A percentile compares a stretch with the other conserved stretches of the same genome.
These are phyloP conservation scores for Boletus mariae DNA, from an alignment of 1,284 basidiomycete genomes.

Conservation along the genomic window DNA sequence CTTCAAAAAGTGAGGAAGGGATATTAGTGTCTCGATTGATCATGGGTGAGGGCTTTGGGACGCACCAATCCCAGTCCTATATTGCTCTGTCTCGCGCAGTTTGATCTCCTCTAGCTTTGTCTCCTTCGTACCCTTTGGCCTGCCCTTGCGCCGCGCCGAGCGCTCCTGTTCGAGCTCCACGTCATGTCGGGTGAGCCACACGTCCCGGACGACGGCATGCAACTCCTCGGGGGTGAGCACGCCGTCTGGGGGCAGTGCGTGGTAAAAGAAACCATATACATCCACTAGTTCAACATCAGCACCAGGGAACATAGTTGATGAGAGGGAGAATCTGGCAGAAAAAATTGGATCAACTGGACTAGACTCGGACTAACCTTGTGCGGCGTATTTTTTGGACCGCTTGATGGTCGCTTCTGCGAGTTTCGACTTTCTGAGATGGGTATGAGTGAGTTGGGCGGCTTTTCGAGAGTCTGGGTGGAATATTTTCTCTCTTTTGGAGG, in stretches of 20 bases:
- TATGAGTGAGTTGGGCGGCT: slow-evolving; percentile 75
- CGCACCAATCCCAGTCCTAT: slow-evolving; percentile 82
- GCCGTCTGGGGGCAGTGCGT: slow-evolving; percentile 64
- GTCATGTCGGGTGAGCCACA: slow-evolving; percentile 77
- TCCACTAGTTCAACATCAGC: slow-evolving; percentile 46
- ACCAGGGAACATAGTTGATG: neutral
- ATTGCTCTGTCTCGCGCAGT: slow-evolving; percentile 66
- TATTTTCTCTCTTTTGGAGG: slow-evolving; percentile 66
- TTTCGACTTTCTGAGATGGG: slow-evolving; percentile 69
- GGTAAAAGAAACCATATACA: slow-evolving; percentile 77
- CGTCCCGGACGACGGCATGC: slow-evolving; percentile 61
- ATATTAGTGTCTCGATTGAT: slow-evolving; percentile 3
- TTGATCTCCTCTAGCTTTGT: slow-evolving; percentile 71
- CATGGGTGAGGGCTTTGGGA: slow-evolving; percentile 6
- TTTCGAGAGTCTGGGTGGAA: slow-evolving; percentile 80
- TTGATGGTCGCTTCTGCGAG: slow-evolving; percentile 55
- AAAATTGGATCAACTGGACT: neutral
- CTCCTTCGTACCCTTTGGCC: slow-evolving; percentile 74
- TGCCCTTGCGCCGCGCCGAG: slow-evolving; percentile 64
- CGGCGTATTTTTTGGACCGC: slow-evolving; percentile 52
- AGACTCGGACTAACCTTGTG: slow-evolving; percentile 43
- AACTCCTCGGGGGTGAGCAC: slow-evolving; percentile 65
- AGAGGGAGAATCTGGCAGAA: neutral
- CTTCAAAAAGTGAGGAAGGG: slow-evolving; percentile 35
- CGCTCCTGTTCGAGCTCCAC: slow-evolving; percentile 62